phyloP scores from a whole-genome alignment of 805 yeast genomes.

The Wickerhamiella dianesei region DNA sequence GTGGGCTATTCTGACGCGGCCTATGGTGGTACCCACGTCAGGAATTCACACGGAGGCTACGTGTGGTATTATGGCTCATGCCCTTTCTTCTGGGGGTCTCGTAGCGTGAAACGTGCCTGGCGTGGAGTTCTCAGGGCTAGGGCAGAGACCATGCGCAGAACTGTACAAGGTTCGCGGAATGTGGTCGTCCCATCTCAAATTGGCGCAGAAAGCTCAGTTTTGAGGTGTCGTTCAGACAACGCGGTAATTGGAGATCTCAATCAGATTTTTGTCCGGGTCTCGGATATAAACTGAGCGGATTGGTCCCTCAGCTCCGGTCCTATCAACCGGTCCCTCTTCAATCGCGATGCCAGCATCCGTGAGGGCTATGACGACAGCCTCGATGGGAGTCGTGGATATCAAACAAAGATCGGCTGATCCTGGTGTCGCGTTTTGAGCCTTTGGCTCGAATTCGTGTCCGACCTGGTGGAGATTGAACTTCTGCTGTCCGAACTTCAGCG shows the following conservation, averaged over 20 bases:
- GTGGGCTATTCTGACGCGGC: not conserved
- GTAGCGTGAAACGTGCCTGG: no score
- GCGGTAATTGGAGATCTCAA: constrained; percentile 2
- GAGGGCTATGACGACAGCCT: constrained; percentile 1
- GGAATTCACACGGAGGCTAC: not conserved
- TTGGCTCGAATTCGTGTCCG: constrained; percentile 2
- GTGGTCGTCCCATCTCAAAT: no score
- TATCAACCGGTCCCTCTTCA: constrained; percentile 3
- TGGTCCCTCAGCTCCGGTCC: constrained; percentile 3
- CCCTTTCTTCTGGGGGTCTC: not conserved
- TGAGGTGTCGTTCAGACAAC: no score
- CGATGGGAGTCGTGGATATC: not conserved
- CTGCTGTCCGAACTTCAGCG: constrained; percentile 2
- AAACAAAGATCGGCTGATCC: constrained; percentile 5
- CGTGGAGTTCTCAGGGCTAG: no score
- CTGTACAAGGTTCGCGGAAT: no score
- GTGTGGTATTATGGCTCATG: not conserved
- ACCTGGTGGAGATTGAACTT: constrained; percentile 3
- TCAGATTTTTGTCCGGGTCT: constrained; percentile 3
- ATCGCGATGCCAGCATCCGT: not conserved
- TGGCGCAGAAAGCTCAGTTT: no score
- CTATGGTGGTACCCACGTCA: not conserved
- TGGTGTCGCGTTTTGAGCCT: not conserved
- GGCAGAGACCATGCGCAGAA: no score
- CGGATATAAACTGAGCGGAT: constrained; percentile 5